Evolutionary conservation across 2,329 filamentous ascomycete species (phyloP).

Genomic region (Calonectria pseudoturangicola): DNA sequence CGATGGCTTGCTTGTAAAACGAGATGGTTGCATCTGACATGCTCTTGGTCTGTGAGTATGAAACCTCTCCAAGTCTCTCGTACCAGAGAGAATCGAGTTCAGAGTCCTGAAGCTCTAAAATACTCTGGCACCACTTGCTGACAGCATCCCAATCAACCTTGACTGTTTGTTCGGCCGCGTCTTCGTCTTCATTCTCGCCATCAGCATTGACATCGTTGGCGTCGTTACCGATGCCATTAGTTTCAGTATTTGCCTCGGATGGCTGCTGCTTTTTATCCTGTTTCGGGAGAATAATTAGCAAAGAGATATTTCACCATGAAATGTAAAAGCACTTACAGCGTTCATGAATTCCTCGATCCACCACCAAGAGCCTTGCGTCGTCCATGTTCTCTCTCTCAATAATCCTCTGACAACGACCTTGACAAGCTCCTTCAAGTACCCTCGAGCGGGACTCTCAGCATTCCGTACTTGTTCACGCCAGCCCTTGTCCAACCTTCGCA

Average conservation of each 20-base stretch:
- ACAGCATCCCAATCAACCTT: background rate
- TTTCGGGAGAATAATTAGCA: background rate
- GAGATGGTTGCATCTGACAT: background rate
- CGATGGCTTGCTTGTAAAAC: background rate
- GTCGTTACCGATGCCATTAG: too few relatives aligned
- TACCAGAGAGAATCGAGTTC: constrained; percentile 22
- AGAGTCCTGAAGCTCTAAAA: background rate
- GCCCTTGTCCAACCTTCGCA: background rate
- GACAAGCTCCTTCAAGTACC: background rate
- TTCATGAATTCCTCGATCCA: background rate
- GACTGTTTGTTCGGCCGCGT: background rate
- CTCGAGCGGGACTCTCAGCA: background rate
- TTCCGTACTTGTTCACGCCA: background rate
- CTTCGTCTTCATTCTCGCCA: background rate
- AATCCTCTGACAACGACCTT: background rate
- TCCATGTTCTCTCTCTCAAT: background rate
- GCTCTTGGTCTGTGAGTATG: background rate
- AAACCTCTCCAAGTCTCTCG: background rate
- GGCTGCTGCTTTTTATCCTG: background rate
- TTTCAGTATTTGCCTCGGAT: too few relatives aligned
- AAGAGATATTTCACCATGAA: rapidly evolving
- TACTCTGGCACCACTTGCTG: background rate
- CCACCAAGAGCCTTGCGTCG: background rate
- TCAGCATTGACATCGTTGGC: too few relatives aligned
- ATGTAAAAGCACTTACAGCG: background rate